These are phyloP conservation scores for Nicotiana paniculata DNA, from an alignment of 257 asterid genomes.

Conservation along the genomic window DNA sequence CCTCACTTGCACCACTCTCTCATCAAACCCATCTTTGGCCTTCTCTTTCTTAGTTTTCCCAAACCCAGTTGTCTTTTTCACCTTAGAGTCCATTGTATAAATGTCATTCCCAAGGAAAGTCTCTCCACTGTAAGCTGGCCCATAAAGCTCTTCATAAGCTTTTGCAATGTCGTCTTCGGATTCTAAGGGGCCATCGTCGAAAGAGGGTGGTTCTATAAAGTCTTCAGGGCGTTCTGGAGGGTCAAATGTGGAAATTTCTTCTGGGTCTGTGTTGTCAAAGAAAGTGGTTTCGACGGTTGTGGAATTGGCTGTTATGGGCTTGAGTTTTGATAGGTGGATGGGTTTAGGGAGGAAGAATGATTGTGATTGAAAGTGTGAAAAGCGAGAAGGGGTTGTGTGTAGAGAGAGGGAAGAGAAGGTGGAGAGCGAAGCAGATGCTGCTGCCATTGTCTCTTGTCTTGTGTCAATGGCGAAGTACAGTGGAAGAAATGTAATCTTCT, in stretches of 20 bases:
- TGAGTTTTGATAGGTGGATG: slow-evolving; percentile 2
- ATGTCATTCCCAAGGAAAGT: slow-evolving; percentile 58
- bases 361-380: slow-evolving; percentile 25
- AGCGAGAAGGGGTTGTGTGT: neutral
- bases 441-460: neutral
- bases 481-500: neutral
- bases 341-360: slow-evolving; percentile 12
- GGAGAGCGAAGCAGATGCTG: slow-evolving; percentile 36
- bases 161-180: slow-evolving; percentile 72
- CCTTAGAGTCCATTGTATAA: slow-evolving; percentile 63
- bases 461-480: neutral
- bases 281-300: slow-evolving; percentile 35
- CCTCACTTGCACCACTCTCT: slow-evolving; percentile 87
- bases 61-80: slow-evolving; percentile 51
- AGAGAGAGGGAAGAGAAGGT: slow-evolving; percentile 50
- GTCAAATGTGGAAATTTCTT: slow-evolving; percentile 37
- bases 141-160: slow-evolving; percentile 75
- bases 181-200: slow-evolving; percentile 72
- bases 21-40: slow-evolving; percentile 81
- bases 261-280: slow-evolving; percentile 46
- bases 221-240: slow-evolving; percentile 70
- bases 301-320: slow-evolving; percentile 26
- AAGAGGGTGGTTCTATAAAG: slow-evolving; percentile 49
- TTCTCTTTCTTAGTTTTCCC: slow-evolving; percentile 66
- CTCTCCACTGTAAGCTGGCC: slow-evolving; percentile 79